phyloP scores from a whole-genome alignment of 148 eudicot genomes.

The Vaccinium darrowii region DNA sequence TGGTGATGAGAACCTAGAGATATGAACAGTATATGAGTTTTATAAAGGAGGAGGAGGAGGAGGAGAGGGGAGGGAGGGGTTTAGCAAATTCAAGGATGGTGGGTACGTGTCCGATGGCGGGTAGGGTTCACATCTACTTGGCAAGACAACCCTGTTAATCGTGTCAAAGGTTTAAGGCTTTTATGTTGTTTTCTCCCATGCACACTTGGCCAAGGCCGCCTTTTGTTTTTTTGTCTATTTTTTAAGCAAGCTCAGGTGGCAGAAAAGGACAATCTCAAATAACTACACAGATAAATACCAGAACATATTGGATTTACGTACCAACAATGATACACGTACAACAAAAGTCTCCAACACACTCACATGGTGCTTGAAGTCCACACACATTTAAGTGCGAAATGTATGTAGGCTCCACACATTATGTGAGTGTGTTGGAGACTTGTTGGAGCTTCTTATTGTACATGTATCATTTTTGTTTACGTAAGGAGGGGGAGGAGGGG shows the following conservation, averaged over 20 bases:
- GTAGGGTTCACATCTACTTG: constrained; percentile 36
- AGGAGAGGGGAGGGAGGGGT: background rate
- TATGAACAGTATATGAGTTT: constrained; percentile 13
- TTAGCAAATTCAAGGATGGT: background rate
- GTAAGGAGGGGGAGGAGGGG: too few species aligned
- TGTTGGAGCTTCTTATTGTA: too few species aligned
- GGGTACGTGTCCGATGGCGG: constrained; percentile 41
- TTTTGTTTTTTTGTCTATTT: background rate
- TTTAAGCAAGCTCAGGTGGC: background rate
- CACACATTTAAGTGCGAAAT: too few species aligned
- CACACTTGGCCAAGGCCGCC: background rate
- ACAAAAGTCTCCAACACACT: too few species aligned
- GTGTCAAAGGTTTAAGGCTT: constrained; percentile 25
- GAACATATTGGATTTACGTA: too few species aligned
- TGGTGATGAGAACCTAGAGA: background rate
- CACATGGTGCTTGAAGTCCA: too few species aligned
- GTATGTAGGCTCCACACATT: too few species aligned
- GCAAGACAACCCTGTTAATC: constrained; percentile 40
- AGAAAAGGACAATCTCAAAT: background rate
- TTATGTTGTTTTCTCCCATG: background rate
- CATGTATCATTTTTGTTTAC: too few species aligned
- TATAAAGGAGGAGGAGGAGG: constrained; percentile 5
- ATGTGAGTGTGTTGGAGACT: too few species aligned
- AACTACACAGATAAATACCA: too few species aligned
- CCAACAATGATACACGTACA: too few species aligned